Percentiles rank a stretch among this genome's conserved stretches.
These are phyloP conservation scores for Knoxia roxburghii DNA, from an alignment of 257 asterid species.

Conservation along the genomic window DNA sequence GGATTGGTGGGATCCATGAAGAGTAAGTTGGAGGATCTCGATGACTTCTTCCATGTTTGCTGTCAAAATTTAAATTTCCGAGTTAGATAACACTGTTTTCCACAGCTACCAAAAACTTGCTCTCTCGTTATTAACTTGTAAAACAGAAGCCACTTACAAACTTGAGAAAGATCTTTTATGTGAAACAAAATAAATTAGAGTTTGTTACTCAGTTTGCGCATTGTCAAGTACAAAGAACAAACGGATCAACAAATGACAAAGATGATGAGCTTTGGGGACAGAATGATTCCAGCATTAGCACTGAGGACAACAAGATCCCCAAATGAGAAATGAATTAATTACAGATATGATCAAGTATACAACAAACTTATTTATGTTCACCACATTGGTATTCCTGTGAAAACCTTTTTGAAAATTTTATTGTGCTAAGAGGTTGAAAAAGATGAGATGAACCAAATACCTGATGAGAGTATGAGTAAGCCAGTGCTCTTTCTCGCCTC, in stretches of 20 bases:
- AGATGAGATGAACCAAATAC: constrained; percentile 32
- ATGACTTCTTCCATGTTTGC: constrained; percentile 90
- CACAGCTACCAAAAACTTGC: not conserved
- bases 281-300: not conserved
- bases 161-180: no score
- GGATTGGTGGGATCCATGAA: constrained; percentile 97
- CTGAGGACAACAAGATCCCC: not conserved
- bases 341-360: not conserved
- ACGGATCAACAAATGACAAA: not conserved
- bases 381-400: not conserved
- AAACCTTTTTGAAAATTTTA: not conserved
- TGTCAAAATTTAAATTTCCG: constrained; percentile 27
- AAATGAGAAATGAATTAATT: not conserved
- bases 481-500: constrained; percentile 94
- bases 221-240: not conserved
- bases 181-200: not conserved
- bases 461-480: constrained; percentile 94
- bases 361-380: not conserved
- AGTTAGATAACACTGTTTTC: constrained; percentile 5
- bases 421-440: not conserved
- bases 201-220: not conserved
- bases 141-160: not conserved
- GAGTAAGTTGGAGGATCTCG: constrained; percentile 57
- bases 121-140: not conserved
- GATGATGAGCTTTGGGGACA: not conserved